These are phyloP conservation scores for Colletotrichum sp. DNA, from an alignment of 2,329 filamentous ascomycete genomes.

Conservation along the genomic window DNA sequence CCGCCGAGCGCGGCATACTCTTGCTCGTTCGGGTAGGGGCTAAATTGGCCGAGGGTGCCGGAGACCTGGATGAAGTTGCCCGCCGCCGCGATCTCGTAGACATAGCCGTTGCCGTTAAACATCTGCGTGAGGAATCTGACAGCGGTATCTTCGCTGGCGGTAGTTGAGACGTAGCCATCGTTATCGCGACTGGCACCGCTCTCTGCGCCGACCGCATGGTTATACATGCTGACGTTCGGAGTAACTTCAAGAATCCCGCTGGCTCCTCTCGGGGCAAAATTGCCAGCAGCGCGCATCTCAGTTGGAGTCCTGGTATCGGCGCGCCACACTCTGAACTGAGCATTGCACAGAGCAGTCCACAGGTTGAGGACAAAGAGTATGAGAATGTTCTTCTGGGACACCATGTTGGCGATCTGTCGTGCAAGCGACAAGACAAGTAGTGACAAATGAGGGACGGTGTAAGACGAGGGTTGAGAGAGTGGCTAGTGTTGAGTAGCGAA, in stretches of 20 bases:
- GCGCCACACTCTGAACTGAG: neutral
- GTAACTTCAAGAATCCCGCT: accelerated
- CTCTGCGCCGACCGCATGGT: neutral
- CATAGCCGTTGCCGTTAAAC: neutral
- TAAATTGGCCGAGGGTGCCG: neutral
- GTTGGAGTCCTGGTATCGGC: neutral
- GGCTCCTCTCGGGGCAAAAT: neutral
- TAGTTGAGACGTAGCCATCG: neutral
- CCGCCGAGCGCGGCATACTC: neutral
- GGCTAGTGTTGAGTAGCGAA: neutral
- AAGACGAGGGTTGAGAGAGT: neutral
- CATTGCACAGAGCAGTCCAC: neutral
- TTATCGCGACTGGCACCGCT: neutral
- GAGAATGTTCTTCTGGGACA: neutral
- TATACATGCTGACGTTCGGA: neutral
- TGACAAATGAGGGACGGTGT: neutral
- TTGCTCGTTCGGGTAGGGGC: neutral
- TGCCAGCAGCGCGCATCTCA: neutral
- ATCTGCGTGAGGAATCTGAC: neutral
- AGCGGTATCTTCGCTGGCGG: neutral
- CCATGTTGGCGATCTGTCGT: neutral
- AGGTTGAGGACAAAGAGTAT: neutral
- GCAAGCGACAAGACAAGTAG: accelerated
- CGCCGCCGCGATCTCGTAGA: neutral
- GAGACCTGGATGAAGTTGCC: neutral